Evolutionary conservation across 805 yeast species (phyloP).

Genomic region (Cyberlindnera mrakii): DNA sequence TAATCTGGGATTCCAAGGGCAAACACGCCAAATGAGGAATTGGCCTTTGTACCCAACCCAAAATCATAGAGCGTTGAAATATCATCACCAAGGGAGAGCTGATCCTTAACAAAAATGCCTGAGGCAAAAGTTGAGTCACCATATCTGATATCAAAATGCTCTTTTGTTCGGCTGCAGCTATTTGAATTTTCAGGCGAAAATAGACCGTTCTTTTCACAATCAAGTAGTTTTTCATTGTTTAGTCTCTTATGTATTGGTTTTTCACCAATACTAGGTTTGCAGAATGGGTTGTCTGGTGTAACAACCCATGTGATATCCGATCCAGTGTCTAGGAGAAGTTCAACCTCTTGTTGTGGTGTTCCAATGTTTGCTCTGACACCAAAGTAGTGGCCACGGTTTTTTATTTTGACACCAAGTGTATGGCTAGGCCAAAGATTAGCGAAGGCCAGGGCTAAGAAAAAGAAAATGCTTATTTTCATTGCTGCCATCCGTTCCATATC

Average conservation of each 20-base stretch:
- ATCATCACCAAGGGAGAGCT: constrained; percentile 11
- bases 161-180: constrained; percentile 9
- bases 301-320: constrained; percentile 30
- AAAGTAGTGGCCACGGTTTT: constrained; percentile 7
- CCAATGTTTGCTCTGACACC: constrained; percentile 10
- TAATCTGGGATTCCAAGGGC: constrained; percentile 25
- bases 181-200: neutral
- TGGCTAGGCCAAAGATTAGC: neutral
- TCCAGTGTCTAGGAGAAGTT: constrained; percentile 30
- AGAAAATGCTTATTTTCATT: no score
- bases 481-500: no score
- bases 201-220: constrained; percentile 7
- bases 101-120: constrained; percentile 47
- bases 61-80: constrained; percentile 29
- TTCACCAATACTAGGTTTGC: constrained; percentile 7
- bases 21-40: constrained; percentile 36
- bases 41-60: constrained; percentile 28
- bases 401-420: neutral
- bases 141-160: constrained; percentile 33
- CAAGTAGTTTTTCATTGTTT: neutral
- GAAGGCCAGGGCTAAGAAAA: neutral
- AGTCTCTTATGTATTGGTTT: neutral
- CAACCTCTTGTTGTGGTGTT: constrained; percentile 20
- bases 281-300: constrained; percentile 14
- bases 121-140: constrained; percentile 42